Conservation (phyloP, 1,139 yeast species). For the Debaryomyces robertsiae region DNA sequence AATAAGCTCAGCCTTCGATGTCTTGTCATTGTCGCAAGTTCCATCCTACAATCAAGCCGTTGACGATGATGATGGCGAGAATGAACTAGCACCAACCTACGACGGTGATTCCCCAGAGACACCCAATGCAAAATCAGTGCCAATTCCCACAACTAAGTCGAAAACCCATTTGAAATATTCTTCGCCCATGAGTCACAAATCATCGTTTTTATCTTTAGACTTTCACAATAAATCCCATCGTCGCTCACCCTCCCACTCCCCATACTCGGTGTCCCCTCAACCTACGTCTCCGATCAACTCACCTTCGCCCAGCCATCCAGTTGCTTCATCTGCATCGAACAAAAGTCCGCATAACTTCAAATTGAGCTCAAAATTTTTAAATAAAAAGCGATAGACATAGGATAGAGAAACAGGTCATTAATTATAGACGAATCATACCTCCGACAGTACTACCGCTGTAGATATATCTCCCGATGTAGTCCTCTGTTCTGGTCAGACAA, state of each 20-base stretch:
- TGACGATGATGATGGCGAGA: constrained; percentile 31
- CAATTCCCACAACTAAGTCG: constrained; percentile 2
- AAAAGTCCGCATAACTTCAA: constrained; percentile 1
- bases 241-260: constrained; percentile 7
- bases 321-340: background rate
- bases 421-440: background rate
- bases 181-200: constrained; percentile 1
- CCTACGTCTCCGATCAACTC: background rate
- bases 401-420: background rate
- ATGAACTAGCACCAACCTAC: constrained; percentile 35
- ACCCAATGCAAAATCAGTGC: background rate
- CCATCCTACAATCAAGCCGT: constrained; percentile 43
- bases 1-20: constrained; percentile 20
- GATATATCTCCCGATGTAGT: too few relatives aligned
- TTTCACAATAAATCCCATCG: constrained; percentile 2
- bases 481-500: background rate
- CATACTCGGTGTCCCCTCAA: constrained; percentile 2
- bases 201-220: constrained; percentile 4
- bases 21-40: constrained; percentile 28
- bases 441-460: too few relatives aligned
- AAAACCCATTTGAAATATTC: background rate
- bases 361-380: constrained; percentile 3
- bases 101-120: constrained; percentile 2
- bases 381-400: background rate
- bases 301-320: background rate